Conservation (phyloP, 345 rosid species). For the Combretum micranthum region DNA sequence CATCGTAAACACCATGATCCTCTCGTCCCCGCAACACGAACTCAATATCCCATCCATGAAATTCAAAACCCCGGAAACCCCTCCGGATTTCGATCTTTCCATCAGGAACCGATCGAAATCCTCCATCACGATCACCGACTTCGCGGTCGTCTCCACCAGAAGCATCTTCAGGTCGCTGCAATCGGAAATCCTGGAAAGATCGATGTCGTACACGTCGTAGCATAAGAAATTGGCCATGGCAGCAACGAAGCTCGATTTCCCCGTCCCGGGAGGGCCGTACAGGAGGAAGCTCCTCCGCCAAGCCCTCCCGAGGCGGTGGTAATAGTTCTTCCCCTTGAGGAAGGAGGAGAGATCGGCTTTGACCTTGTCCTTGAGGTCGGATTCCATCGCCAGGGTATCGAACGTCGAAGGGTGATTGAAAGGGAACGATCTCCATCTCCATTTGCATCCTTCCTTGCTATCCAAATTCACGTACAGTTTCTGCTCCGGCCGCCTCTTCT, state of each 20-base stretch:
- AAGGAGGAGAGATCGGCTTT: constrained; percentile 41
- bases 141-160: constrained; percentile 25
- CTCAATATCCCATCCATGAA: constrained; percentile 49
- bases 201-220: constrained; percentile 43
- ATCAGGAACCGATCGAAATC: constrained; percentile 41
- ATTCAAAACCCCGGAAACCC: constrained; percentile 29
- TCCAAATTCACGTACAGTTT: constrained; percentile 55
- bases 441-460: constrained; percentile 7
- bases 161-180: constrained; percentile 34
- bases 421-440: constrained; percentile 74
- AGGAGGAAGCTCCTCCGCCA: constrained; percentile 49
- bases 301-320: constrained; percentile 44
- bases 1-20: constrained; percentile 39
- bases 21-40: constrained; percentile 41
- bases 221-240: constrained; percentile 43
- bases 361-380: constrained; percentile 35
- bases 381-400: constrained; percentile 56
- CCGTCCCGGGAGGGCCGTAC: constrained; percentile 47
- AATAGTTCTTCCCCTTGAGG: constrained; percentile 41
- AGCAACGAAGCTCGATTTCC: constrained; percentile 43
- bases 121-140: constrained; percentile 37
- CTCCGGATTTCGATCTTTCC: constrained; percentile 17
- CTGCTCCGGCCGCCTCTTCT: constrained; percentile 34
- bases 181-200: constrained; percentile 31
- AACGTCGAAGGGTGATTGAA: constrained; percentile 77